phyloP scores from a whole-genome alignment of 2,329 filamentous ascomycete genomes.

The Clarireedia hainanense region DNA sequence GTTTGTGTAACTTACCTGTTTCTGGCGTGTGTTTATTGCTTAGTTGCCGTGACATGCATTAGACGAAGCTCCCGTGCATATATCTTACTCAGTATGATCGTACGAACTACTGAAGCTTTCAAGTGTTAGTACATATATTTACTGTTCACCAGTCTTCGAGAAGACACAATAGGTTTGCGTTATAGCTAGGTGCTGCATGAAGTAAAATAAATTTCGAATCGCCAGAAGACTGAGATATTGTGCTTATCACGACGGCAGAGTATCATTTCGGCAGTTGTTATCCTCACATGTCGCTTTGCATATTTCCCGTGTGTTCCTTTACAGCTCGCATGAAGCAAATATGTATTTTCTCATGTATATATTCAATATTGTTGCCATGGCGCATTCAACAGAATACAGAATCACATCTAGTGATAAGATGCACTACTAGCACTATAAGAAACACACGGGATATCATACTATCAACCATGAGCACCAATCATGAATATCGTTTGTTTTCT shows the following conservation, averaged over 20 bases:
- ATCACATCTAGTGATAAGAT: not conserved
- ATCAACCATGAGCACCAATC: too few relatives aligned
- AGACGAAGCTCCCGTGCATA: not conserved
- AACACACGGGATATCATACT: too few relatives aligned
- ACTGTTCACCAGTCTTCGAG: too few relatives aligned
- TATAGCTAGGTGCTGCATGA: too few relatives aligned
- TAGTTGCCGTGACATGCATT: not conserved
- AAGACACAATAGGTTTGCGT: too few relatives aligned
- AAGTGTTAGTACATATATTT: not conserved
- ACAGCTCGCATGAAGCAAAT: not conserved
- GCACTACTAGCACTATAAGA: too few relatives aligned
- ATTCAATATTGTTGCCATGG: not conserved
- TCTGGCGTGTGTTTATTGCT: not conserved
- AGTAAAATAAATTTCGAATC: too few relatives aligned
- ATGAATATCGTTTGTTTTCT: too few relatives aligned
- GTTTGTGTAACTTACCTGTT: not conserved
- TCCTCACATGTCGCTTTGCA: not conserved
- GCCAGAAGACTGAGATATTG: too few relatives aligned
- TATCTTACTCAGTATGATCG: not conserved
- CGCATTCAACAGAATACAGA: not conserved
- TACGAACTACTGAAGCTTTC: not conserved
- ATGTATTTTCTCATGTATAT: not conserved
- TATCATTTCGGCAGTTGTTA: not conserved
- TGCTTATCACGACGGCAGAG: too few relatives aligned
- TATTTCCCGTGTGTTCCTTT: not conserved